These are phyloP conservation scores for Moesziomyces globuligerus DNA, from an alignment of 1,284 basidiomycete genomes.

Conservation along the genomic window DNA sequence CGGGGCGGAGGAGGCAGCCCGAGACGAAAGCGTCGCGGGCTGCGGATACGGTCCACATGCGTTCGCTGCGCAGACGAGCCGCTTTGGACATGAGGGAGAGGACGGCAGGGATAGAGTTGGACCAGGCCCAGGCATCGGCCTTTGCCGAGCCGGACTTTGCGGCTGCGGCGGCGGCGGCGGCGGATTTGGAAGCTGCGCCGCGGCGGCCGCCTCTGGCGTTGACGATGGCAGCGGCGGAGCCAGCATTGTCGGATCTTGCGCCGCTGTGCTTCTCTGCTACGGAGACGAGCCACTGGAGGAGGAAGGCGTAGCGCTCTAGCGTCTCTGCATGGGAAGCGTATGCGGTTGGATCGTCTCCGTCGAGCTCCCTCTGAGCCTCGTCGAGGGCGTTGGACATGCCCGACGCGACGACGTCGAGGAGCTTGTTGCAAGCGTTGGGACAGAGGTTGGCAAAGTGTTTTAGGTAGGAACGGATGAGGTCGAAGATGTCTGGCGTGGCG, in stretches of 20 bases:
- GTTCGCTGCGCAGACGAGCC: slow-evolving; percentile 53
- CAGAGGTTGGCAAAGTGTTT: slow-evolving; percentile 54
- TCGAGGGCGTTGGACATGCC: slow-evolving; percentile 55
- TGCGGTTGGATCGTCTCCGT: slow-evolving; percentile 45
- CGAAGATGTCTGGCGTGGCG: slow-evolving; percentile 40
- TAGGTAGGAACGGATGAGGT: slow-evolving; percentile 58
- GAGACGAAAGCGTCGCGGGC: slow-evolving; percentile 63
- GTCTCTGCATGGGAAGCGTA: slow-evolving; percentile 52
- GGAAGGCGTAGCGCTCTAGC: slow-evolving; percentile 62
- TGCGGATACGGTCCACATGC: slow-evolving; percentile 59
- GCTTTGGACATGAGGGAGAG: slow-evolving; percentile 55
- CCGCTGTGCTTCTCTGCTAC: slow-evolving; percentile 58
- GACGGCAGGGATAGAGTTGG: slow-evolving; percentile 56
- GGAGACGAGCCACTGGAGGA: slow-evolving; percentile 62
- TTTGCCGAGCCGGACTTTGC: slow-evolving; percentile 40
- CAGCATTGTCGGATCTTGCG: slow-evolving; percentile 17
- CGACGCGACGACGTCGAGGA: slow-evolving; percentile 57
- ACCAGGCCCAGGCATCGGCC: slow-evolving; percentile 53
- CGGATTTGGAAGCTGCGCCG: slow-evolving; percentile 33
- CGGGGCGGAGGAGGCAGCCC: slow-evolving; percentile 72
- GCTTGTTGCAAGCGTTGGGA: slow-evolving; percentile 51
- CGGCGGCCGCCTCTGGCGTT: slow-evolving; percentile 34
- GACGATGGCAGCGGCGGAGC: slow-evolving; percentile 28
- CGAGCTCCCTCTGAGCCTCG: slow-evolving; percentile 47
- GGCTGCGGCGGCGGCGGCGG: slow-evolving; percentile 26